Evolutionary conservation across 2,329 filamentous ascomycete species (phyloP).

Genomic region (Penicillium sp.): DNA sequence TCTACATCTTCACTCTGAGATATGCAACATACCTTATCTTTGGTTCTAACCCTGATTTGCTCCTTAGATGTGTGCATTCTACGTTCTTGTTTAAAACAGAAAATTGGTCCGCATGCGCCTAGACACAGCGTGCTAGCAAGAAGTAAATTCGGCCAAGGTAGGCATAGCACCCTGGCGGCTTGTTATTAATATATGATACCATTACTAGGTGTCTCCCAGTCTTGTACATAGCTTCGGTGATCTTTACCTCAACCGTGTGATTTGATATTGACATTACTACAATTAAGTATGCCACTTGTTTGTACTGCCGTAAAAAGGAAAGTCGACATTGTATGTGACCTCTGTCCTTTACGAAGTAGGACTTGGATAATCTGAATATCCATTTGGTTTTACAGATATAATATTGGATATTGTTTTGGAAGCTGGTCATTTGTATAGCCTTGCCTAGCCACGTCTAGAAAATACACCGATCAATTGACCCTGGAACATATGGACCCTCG

Average conservation of each 20-base stretch:
- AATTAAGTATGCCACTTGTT: background rate
- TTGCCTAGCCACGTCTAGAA: background rate
- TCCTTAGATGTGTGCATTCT: slow-evolving; percentile 57
- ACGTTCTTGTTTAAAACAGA: slow-evolving; percentile 47
- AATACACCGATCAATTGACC: background rate
- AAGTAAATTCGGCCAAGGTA: slow-evolving; percentile 1
- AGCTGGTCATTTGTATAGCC: background rate
- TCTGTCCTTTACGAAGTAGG: background rate
- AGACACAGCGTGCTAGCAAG: background rate
- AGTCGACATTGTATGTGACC: background rate
- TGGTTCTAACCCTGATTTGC: background rate
- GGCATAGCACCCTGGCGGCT: background rate
- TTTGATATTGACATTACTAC: background rate
- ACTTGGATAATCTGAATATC: background rate
- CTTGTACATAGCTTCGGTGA: background rate
- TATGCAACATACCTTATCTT: background rate
- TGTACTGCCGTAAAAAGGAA: background rate
- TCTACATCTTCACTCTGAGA: background rate
- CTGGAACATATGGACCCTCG: background rate
- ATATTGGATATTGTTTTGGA: background rate
- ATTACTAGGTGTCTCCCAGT: background rate
- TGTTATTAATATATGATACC: background rate
- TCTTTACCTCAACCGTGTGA: background rate
- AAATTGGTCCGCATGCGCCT: background rate
- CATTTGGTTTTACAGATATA: background rate